Base-by-base conservation (phyloP, 257 asterid species). In the Buddleja alternifolia region DNA sequence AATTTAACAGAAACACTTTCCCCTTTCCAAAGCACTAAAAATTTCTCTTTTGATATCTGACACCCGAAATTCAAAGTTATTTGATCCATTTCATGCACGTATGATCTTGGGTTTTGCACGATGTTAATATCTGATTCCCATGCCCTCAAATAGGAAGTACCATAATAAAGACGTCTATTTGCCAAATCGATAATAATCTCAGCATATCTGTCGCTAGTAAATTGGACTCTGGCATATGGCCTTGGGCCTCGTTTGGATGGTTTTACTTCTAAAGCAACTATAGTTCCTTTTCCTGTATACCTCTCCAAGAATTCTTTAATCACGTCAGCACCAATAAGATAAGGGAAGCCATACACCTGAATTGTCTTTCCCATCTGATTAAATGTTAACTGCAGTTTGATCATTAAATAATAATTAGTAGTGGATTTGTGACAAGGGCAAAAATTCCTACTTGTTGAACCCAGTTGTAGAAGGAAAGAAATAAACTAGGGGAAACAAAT, bases 151-250 rank as follows among this genome's bases (percentile, higher is more conserved):
- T 84, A 85, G 53, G 96, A 87, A 19, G 58, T 0, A 3, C 78
- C 89, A 73, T 60, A 92, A 58, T 87, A 68, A 7, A 92, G 78
- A 32, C 80, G 39, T 4, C 0, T 4, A 1, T 8, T 55, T 8
- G 90, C 84, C 81, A 50, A 14, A 12, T 24, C 6, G 36, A 87
- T 72, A 55, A 87, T 82, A 0, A 0, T 25, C 6, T 78, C 81
- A 0, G 87, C 92, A 32, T 56, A 34, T 10, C 0, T 15, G 65
- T n/a, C 39, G 17, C 60, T 20, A 10, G 48, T 69, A 55, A 90
- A 93, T 71, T 93, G 97, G 37, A 93, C 97, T 54, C 17, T 83
- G 4, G 97, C 97, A 52, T 70, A 84, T 53, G 95, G 78, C 69
- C 94, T 82, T 10, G 19, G 6, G 37, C 90, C 86, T 4, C 36